Evolutionary conservation across 2,329 filamentous ascomycete species (phyloP), one percentile per base, ranked within the genome.

Genomic region (Epichloe uncinata): DNA sequence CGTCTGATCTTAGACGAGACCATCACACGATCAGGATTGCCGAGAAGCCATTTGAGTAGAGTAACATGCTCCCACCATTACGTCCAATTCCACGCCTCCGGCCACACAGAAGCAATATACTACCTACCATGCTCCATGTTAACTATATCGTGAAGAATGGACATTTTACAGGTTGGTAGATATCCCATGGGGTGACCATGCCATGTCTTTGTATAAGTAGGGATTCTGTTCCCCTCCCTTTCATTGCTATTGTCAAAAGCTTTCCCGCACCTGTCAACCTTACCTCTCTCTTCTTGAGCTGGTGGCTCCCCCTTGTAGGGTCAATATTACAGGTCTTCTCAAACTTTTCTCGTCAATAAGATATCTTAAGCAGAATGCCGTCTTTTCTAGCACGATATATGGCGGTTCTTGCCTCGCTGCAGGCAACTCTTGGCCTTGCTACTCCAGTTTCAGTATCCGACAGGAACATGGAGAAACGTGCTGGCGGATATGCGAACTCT

Each of bases 401-500:
- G 52, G 60, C 58, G 30, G 16, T 62, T 33, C 42, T 64, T 38
- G 58, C 59, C 48, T 51, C 57, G 33, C 50, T 65, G 47, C 59
- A 60, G 26, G 55, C 56, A 15, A 42, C 56, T 37, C 37, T 58
- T 5, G 54, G 55, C 16, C 45, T 59, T 41, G 57, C 61, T 13
- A 50, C 52, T 5, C 58, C 62, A 6, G 46, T 57, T 16, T 34
- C 38, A 3, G 16, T 48, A 33, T 35, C 37, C 16, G 42, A 52
- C 8, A 45, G 42, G 45, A 45, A 37, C 18, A 22, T 58, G 26
- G 47, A 57, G 20, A 60, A 58, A 45, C 56, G 55, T 16, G 53
- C 51, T 5, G 52, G 48, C 41, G 61, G 60, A 42, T 58, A 55
- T 12, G 48, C 48, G 22, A 74, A 74, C 55, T 60, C 69, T 2